A percentile compares a stretch with the other conserved stretches of the same genome.
These are phyloP conservation scores for Castanea crenata DNA, from an alignment of 306 rosid species.

Conservation along the genomic window DNA sequence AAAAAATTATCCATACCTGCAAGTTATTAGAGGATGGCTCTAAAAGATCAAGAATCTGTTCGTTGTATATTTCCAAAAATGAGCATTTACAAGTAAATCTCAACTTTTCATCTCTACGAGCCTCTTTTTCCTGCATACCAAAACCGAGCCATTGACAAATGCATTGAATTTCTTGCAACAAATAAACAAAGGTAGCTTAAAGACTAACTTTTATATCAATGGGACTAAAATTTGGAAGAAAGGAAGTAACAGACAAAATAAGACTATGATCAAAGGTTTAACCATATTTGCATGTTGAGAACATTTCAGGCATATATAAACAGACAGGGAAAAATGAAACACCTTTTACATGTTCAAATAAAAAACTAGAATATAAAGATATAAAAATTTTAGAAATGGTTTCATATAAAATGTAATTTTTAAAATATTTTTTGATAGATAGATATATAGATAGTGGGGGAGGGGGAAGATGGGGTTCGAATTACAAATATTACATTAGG, in stretches of 20 bases:
- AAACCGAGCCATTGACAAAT: background rate
- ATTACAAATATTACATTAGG: too few relatives aligned
- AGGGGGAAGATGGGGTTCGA: too few relatives aligned
- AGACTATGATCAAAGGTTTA: background rate
- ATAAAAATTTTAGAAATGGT: background rate
- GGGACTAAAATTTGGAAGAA: background rate
- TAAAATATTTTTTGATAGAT: too few relatives aligned
- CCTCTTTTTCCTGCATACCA: slow-evolving; percentile 79
- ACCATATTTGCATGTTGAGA: background rate
- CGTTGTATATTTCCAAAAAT: slow-evolving; percentile 93
- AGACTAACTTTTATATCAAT: background rate
- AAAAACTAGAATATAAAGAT: background rate
- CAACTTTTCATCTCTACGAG: slow-evolving; percentile 80
- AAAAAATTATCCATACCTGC: slow-evolving; percentile 54
- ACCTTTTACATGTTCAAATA: background rate
- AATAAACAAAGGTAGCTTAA: background rate
- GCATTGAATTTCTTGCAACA: background rate
- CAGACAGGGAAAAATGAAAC: background rate
- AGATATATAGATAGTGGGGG: too few relatives aligned
- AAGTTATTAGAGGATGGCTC: slow-evolving; percentile 85
- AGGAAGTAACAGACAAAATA: background rate
- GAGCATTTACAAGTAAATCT: slow-evolving; percentile 87
- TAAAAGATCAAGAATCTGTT: slow-evolving; percentile 94
- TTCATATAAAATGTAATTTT: too few relatives aligned
- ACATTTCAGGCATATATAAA: background rate